Conservation (phyloP, 495 filamentous ascomycete species). For the Tuber indicum region DNA sequence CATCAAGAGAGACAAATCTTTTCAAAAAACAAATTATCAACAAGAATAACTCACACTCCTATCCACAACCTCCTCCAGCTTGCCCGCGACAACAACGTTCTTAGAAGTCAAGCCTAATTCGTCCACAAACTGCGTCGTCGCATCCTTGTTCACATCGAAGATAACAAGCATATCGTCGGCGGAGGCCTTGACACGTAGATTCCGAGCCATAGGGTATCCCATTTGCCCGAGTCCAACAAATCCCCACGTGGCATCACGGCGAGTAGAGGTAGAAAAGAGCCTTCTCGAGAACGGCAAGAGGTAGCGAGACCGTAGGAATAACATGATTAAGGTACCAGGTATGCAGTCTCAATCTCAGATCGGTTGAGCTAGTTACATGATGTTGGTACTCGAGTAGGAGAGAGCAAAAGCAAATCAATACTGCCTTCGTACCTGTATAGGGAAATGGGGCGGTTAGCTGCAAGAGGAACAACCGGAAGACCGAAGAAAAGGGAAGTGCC, state of each 20-base stretch:
- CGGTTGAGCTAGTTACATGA: neutral
- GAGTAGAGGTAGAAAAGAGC: slow-evolving; percentile 24
- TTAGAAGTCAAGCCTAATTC: slow-evolving; percentile 47
- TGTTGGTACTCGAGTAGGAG: neutral
- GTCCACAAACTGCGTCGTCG: slow-evolving; percentile 54
- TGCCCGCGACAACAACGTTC: slow-evolving; percentile 54
- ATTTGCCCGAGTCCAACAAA: slow-evolving; percentile 85
- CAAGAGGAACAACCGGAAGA: neutral
- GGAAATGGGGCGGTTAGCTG: neutral
- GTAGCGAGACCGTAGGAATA: slow-evolving; percentile 4
- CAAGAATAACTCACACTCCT: slow-evolving; percentile 59
- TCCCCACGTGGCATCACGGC: slow-evolving; percentile 44
- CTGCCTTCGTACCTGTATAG: neutral
- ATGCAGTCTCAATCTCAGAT: neutral
- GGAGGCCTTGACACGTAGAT: slow-evolving; percentile 69
- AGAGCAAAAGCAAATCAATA: neutral
- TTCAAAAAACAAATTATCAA: neutral
- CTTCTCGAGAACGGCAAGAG: slow-evolving; percentile 4
- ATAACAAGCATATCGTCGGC: slow-evolving; percentile 61
- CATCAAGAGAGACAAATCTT: slow-evolving; percentile 32
- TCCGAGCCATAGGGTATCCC: slow-evolving; percentile 87
- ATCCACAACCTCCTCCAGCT: slow-evolving; percentile 58
- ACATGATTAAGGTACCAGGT: neutral
- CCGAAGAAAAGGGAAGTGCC: neutral
- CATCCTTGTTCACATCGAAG: slow-evolving; percentile 65